Percentiles rank a stretch among this genome's conserved stretches.
phyloP scores from a whole-genome alignment of 2,329 filamentous ascomycete species.

The Fusarium irregulare region DNA sequence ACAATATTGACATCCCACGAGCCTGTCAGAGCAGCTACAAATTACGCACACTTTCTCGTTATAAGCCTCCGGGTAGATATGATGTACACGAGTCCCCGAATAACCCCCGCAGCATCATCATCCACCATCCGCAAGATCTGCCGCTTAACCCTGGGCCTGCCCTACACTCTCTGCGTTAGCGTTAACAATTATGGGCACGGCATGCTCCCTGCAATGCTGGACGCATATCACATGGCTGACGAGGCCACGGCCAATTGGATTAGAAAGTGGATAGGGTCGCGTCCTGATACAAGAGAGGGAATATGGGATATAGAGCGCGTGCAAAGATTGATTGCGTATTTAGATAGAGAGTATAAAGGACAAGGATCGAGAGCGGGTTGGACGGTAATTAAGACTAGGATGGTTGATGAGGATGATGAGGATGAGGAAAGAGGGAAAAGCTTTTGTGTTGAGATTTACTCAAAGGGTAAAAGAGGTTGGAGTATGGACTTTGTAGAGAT shows the following conservation, averaged over 20 bases:
- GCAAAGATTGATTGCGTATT: slow-evolving; percentile 20
- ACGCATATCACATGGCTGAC: slow-evolving; percentile 28
- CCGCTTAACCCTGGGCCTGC: slow-evolving; percentile 22
- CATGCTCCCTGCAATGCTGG: slow-evolving; percentile 33
- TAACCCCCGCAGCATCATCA: neutral
- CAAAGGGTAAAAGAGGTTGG: slow-evolving; percentile 25
- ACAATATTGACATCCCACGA: slow-evolving; percentile 8
- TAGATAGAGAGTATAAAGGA: slow-evolving; percentile 27
- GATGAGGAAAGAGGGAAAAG: neutral
- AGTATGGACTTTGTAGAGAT: slow-evolving; percentile 40
- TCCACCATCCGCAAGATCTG: slow-evolving; percentile 16
- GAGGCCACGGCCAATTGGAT: slow-evolving; percentile 20
- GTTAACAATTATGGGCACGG: slow-evolving; percentile 35
- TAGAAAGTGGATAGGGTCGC: slow-evolving; percentile 13
- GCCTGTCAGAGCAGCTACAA: slow-evolving; percentile 30
- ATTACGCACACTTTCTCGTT: slow-evolving; percentile 30
- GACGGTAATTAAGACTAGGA: slow-evolving; percentile 26
- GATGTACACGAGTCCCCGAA: slow-evolving; percentile 13
- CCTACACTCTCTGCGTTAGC: slow-evolving; percentile 11
- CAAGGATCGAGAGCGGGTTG: slow-evolving; percentile 15
- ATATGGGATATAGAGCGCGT: slow-evolving; percentile 36
- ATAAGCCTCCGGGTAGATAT: slow-evolving; percentile 25
- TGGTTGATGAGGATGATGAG: slow-evolving; percentile 27
- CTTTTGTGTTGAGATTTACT: slow-evolving; percentile 36
- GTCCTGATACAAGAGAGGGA: slow-evolving; percentile 24